Percentiles rank a stretch among this genome's conserved stretches.
Conservation (phyloP, 1,284 basidiomycete genomes). For the Peniophora sp. region DNA sequence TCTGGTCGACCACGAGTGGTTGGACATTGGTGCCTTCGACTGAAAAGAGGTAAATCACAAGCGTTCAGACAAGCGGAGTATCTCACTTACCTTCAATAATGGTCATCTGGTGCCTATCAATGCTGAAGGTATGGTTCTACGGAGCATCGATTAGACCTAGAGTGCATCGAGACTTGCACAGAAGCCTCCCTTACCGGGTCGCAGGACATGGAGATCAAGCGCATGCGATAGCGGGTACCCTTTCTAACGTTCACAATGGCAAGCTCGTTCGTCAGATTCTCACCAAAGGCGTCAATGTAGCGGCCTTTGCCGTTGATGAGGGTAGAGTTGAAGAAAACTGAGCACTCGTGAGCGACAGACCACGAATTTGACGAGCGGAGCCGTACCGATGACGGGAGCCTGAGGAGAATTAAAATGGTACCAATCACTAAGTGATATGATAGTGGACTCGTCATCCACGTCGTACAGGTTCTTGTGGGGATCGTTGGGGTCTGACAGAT, state of each 20-base stretch:
- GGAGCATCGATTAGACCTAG: no score
- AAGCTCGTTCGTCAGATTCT: slow-evolving; percentile 23
- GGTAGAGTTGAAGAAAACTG: slow-evolving; percentile 26
- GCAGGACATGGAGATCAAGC: slow-evolving; percentile 25
- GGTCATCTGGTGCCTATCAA: slow-evolving; percentile 34
- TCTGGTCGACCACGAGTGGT: slow-evolving; percentile 31
- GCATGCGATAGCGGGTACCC: slow-evolving; percentile 24
- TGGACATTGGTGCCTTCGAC: slow-evolving; percentile 29
- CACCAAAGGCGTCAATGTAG: neutral
- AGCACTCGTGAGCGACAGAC: neutral
- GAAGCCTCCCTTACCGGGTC: slow-evolving; percentile 9
- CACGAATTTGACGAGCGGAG: no score
- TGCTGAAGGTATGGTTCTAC: slow-evolving; percentile 26
- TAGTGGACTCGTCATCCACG: slow-evolving; percentile 24
- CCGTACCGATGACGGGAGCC: neutral
- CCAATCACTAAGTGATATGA: slow-evolving; percentile 22
- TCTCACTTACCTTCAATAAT: slow-evolving; percentile 27
- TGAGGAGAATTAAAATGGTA: slow-evolving; percentile 11
- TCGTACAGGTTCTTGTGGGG: slow-evolving; percentile 24
- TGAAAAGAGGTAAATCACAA: no score
- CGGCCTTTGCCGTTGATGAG: slow-evolving; percentile 40
- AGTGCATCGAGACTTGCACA: no score
- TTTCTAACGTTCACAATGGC: slow-evolving; percentile 23
- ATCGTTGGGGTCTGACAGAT: neutral
- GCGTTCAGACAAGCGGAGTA: no score